Evolutionary conservation across 2,329 filamentous ascomycete species (phyloP).

Genomic region (Boeremia lycopersici): DNA sequence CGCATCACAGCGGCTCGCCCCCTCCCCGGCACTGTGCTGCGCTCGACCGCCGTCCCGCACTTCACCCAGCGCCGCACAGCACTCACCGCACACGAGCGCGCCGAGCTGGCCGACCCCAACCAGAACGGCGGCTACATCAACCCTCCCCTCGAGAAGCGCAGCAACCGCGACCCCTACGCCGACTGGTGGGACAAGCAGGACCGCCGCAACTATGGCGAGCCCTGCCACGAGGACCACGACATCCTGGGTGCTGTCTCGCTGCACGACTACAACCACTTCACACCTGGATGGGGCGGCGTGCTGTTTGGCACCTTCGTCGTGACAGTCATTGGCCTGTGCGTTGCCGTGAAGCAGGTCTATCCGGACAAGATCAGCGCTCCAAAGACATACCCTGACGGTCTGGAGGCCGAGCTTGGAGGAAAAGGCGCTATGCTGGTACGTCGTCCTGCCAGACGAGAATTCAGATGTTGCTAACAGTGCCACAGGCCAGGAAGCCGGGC

Average conservation of each 20-base stretch:
- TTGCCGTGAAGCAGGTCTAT: conserved; percentile 48
- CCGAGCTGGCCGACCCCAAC: conserved; percentile 61
- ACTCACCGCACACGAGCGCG: conserved; percentile 39
- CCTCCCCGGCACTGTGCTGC: conserved; percentile 45
- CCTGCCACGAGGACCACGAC: conserved; percentile 96
- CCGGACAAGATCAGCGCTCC: conserved; percentile 55
- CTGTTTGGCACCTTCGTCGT: conserved; percentile 53
- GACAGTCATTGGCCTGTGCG: conserved; percentile 49
- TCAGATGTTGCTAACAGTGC: conserved; percentile 6
- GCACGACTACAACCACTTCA: conserved; percentile 86
- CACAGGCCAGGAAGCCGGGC: conserved; percentile 32
- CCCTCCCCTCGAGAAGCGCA: conserved; percentile 79
- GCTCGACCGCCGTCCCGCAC: conserved; percentile 39
- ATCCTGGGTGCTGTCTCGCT: conserved; percentile 87
- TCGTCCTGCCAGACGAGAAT: neutral
- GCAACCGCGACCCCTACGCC: conserved; percentile 89
- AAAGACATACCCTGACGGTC: conserved; percentile 54
- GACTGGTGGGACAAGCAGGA: conserved; percentile 99
- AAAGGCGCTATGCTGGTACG: conserved; percentile 50
- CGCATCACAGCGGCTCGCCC: conserved; percentile 51
- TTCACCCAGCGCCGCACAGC: conserved; percentile 47
- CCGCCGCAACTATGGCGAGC: conserved; percentile 94
- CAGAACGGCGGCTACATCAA: conserved; percentile 89
- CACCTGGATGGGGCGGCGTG: conserved; percentile 73
- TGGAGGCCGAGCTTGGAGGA: conserved; percentile 57